Conservation (phyloP, 1,139 yeast genomes). For the Geotrichum klebahnii region DNA sequence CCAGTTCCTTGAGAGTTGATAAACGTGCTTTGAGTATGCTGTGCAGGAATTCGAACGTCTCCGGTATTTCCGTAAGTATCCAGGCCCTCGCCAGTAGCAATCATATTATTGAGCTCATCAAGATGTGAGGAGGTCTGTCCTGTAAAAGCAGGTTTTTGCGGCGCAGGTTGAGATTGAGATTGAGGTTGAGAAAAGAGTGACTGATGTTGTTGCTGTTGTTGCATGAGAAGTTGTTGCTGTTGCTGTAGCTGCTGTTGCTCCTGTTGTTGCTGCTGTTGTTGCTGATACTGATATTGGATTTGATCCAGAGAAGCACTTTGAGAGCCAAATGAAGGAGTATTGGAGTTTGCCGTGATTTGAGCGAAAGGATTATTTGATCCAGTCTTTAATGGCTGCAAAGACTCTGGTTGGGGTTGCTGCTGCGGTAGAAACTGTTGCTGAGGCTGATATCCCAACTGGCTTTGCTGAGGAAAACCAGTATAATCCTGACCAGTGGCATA, state of each 20-base stretch:
- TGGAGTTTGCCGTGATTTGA: constrained; percentile 35
- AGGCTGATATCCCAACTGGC: constrained; percentile 34
- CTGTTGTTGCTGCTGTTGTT: constrained; percentile 36
- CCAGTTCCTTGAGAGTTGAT: constrained; percentile 90
- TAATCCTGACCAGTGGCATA: constrained; percentile 36
- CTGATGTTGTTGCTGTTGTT: constrained; percentile 37
- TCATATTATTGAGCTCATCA: constrained; percentile 70
- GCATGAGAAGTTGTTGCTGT: constrained; percentile 35
- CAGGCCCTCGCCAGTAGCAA: constrained; percentile 84
- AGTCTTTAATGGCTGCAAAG: constrained; percentile 58
- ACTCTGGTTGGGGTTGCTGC: constrained; percentile 38
- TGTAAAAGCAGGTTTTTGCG: constrained; percentile 5
- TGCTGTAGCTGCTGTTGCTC: constrained; percentile 38
- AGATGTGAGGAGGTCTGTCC: constrained; percentile 41
- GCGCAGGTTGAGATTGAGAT: constrained; percentile 19
- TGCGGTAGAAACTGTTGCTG: constrained; percentile 43
- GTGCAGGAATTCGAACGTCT: constrained; percentile 83
- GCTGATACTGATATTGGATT: constrained; percentile 36
- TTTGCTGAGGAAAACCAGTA: constrained; percentile 37
- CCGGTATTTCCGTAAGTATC: constrained; percentile 97
- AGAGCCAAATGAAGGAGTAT: constrained; percentile 18
- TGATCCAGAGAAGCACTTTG: constrained; percentile 27
- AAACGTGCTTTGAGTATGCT: constrained; percentile 78
- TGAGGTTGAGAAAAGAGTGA: constrained; percentile 3
- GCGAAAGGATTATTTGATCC: constrained; percentile 94